Evolutionary conservation across 2,329 filamentous ascomycete genomes (phyloP).

Genomic region (Pseudogymnoascus sp.): DNA sequence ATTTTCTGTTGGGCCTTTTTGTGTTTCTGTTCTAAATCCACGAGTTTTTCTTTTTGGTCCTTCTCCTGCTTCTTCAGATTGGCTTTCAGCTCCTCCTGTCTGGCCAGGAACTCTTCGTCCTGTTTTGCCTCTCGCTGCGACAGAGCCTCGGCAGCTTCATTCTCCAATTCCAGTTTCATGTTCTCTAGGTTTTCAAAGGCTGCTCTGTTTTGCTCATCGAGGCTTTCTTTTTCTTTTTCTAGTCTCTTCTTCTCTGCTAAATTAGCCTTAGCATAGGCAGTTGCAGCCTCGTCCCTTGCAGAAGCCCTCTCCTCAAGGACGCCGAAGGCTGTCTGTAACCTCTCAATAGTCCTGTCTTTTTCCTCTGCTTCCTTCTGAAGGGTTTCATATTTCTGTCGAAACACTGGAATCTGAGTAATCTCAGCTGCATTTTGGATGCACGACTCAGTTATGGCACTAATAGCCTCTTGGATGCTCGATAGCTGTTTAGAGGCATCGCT

Average conservation of each 20-base stretch:
- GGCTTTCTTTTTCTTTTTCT: neutral
- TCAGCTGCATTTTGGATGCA: neutral
- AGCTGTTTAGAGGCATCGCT: neutral
- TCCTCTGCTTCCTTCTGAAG: neutral
- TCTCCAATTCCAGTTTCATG: neutral
- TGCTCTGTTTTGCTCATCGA: neutral
- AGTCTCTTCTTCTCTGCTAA: neutral
- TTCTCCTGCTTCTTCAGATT: constrained; percentile 11
- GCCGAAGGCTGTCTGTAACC: neutral
- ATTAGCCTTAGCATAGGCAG: neutral
- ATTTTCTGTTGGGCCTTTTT: constrained; percentile 3
- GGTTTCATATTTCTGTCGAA: neutral
- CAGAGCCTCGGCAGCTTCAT: neutral
- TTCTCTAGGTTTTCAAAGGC: neutral
- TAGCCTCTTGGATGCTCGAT: neutral
- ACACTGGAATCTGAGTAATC: neutral
- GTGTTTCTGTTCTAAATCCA: constrained; percentile 10
- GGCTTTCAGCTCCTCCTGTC: constrained; percentile 10
- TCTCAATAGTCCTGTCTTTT: neutral
- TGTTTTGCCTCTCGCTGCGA: neutral
- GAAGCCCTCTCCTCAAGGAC: neutral
- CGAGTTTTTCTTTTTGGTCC: constrained; percentile 8
- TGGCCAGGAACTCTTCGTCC: neutral
- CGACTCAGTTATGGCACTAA: neutral
- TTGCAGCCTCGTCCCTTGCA: neutral